Conservation (phyloP, 805 yeast species). For the Spathaspora boniae region DNA sequence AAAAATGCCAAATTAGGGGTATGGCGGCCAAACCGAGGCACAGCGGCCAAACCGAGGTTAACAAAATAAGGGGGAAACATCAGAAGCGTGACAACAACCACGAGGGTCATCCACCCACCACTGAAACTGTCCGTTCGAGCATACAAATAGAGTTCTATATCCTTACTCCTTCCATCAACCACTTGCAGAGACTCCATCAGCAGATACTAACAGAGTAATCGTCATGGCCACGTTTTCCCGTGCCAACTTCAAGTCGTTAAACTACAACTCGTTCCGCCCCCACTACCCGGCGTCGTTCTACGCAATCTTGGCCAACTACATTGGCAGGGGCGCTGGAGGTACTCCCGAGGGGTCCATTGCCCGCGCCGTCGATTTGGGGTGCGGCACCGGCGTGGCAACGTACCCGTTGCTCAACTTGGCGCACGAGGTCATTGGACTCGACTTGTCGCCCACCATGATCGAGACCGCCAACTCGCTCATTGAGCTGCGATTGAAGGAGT, state of each 20-base stretch:
- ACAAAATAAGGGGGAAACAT: too few relatives aligned
- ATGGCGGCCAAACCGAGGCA: too few relatives aligned
- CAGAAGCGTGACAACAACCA: too few relatives aligned
- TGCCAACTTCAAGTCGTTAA: constrained; percentile 28
- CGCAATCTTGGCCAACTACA: constrained; percentile 23
- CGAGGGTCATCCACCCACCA: background rate
- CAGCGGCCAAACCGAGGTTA: too few relatives aligned
- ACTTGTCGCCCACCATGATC: constrained; percentile 47
- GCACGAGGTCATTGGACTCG: constrained; percentile 42
- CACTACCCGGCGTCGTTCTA: constrained; percentile 40
- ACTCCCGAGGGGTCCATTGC: constrained; percentile 13
- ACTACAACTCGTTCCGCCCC: constrained; percentile 39
- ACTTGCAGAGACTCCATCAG: background rate
- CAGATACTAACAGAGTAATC: background rate
- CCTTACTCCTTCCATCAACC: background rate
- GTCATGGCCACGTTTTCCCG: constrained; percentile 35
- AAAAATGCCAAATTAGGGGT: too few relatives aligned
- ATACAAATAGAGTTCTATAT: background rate
- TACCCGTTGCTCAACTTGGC: constrained; percentile 40
- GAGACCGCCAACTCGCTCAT: constrained; percentile 35
- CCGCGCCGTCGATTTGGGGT: constrained; percentile 42
- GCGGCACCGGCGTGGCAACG: constrained; percentile 54
- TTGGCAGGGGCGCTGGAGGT: constrained; percentile 11
- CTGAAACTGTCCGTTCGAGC: background rate
- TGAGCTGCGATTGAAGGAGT: constrained; percentile 18